Evolutionary conservation across 441 rosid species (phyloP).

Genomic region (Sinapis alba): DNA sequence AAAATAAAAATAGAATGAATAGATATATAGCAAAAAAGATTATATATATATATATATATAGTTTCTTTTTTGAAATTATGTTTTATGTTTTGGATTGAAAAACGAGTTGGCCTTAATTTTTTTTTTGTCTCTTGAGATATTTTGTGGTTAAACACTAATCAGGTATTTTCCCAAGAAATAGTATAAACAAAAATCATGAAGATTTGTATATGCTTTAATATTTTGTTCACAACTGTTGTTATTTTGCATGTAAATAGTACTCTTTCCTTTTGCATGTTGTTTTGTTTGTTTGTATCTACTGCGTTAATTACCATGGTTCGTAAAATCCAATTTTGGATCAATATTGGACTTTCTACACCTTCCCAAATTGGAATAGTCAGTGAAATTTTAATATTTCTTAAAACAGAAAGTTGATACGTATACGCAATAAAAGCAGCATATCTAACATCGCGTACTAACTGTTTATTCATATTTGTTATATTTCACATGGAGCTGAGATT

Average conservation of each 20-base stretch:
- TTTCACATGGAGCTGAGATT: background rate
- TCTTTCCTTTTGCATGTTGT: background rate
- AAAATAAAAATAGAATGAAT: background rate
- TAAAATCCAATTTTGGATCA: background rate
- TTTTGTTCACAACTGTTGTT: background rate
- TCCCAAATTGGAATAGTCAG: background rate
- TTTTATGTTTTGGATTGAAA: background rate
- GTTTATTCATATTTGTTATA: background rate
- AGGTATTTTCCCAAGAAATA: background rate
- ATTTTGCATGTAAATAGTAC: background rate
- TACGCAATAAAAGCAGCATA: slow-evolving; percentile 16
- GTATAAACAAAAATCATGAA: background rate
- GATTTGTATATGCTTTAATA: background rate
- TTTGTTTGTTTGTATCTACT: background rate
- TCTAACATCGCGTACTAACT: slow-evolving; percentile 22
- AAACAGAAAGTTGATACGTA: slow-evolving; percentile 1
- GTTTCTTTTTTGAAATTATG: background rate
- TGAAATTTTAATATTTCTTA: background rate
- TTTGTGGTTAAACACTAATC: background rate
- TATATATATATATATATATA: no score
- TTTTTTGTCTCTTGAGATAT: background rate
- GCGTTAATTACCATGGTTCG: background rate
- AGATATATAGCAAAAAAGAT: background rate
- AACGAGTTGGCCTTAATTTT: background rate
- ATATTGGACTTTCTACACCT: background rate